A percentile compares a stretch with the other conserved stretches of the same genome.
These are phyloP conservation scores for Cubamyces lactineus DNA, from an alignment of 768 basidiomycete genomes.

Conservation along the genomic window DNA sequence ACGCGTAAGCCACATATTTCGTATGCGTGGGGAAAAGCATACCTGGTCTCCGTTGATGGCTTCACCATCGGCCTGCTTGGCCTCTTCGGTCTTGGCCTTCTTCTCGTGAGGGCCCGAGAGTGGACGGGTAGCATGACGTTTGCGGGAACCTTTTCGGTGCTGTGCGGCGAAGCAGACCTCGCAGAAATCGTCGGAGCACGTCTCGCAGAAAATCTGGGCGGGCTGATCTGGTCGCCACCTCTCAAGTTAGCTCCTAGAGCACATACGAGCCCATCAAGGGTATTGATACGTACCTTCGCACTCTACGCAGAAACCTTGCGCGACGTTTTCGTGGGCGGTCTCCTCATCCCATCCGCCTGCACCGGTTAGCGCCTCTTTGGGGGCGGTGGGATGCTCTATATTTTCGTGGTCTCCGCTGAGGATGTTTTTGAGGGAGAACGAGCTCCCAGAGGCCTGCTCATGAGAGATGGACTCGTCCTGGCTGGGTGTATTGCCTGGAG, in stretches of 20 bases:
- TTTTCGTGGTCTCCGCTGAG: conserved; percentile 64
- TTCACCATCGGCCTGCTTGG: conserved; percentile 30
- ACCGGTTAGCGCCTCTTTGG: conserved; percentile 36
- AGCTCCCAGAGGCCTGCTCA: conserved; percentile 1
- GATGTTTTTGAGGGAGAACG: conserved; percentile 69
- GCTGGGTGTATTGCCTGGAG: conserved; percentile 10
- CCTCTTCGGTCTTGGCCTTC: conserved; percentile 25
- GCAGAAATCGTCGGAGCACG: conserved; percentile 74
- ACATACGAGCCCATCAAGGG: background rate
- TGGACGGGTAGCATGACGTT: conserved; percentile 58
- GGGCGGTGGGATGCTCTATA: conserved; percentile 55
- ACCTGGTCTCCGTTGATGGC: conserved; percentile 36
- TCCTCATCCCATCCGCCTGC: conserved; percentile 73
- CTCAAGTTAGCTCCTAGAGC: background rate
- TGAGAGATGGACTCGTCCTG: background rate
- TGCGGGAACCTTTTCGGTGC: conserved; percentile 81
- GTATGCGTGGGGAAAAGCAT: conserved; percentile 25
- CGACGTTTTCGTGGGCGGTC: conserved; percentile 42
- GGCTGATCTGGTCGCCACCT: conserved; percentile 66
- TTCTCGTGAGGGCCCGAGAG: conserved; percentile 35
- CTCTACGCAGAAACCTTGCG: conserved; percentile 77
- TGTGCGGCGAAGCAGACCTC: conserved; percentile 87
- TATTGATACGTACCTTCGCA: conserved; percentile 69
- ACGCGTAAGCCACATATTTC: conserved; percentile 11
- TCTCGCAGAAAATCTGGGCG: conserved; percentile 71